A percentile compares a stretch with the other conserved stretches of the same genome.
These are phyloP conservation scores for Aureobasidium mangrovei DNA, from an alignment of 2,329 filamentous ascomycete genomes.

Conservation along the genomic window DNA sequence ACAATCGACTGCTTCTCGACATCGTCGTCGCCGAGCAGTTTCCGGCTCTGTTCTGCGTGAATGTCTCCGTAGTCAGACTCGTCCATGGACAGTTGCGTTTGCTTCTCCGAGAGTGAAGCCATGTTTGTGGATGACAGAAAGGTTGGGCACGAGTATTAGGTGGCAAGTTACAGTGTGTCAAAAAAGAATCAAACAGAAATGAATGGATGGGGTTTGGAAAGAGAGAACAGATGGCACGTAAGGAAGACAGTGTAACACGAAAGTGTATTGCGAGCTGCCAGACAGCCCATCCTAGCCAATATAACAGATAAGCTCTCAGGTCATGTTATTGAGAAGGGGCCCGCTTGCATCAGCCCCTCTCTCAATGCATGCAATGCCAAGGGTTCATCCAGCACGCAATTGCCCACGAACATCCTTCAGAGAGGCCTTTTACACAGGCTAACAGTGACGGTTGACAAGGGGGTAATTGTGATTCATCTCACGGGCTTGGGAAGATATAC, in stretches of 20 bases:
- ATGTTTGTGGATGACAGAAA: background rate
- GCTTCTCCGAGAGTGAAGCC: constrained; percentile 3
- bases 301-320: constrained; percentile 5
- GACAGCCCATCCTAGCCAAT: constrained; percentile 4
- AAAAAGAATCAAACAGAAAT: background rate
- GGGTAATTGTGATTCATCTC: constrained; percentile 8
- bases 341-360: constrained; percentile 9
- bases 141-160: background rate
- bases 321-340: background rate
- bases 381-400: background rate
- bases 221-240: background rate
- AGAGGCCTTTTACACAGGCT: background rate
- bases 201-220: background rate
- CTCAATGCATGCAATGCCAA: background rate
- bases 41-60: background rate
- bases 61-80: constrained; percentile 4
- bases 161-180: background rate
- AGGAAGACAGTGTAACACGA: constrained; percentile 1
- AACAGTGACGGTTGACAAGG: constrained; percentile 1
- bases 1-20: constrained; percentile 7
- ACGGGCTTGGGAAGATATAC: background rate
- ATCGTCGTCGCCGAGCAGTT: constrained; percentile 10
- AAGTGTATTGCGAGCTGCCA: constrained; percentile 2
- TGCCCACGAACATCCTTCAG: background rate
- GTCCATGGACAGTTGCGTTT: constrained; percentile 2